These are phyloP conservation scores for Musa troglodytarum DNA, from an alignment of 176 grass and related monocot genomes.

Conservation along the genomic window DNA sequence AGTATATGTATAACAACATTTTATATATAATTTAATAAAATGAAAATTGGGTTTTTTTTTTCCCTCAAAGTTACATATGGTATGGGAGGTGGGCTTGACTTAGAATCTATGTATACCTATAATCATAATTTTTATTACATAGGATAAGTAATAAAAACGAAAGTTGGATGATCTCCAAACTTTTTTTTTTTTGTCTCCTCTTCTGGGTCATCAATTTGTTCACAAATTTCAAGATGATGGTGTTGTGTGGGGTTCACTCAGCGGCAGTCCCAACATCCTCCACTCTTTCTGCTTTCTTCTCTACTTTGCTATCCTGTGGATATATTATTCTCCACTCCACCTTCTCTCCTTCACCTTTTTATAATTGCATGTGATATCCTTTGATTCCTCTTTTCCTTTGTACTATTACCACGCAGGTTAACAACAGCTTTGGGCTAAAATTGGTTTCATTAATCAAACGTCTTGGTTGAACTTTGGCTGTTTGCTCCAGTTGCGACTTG, in stretches of 20 bases:
- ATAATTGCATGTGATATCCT: not conserved
- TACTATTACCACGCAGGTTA: not conserved
- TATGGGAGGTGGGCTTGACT: too few relatives aligned
- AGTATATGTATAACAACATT: too few relatives aligned
- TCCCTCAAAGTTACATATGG: too few relatives aligned
- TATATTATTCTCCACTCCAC: not conserved
- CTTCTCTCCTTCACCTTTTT: not conserved
- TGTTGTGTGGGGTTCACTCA: not conserved
- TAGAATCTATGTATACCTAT: not conserved
- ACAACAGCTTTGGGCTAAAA: too few relatives aligned
- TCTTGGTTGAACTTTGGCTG: too few relatives aligned
- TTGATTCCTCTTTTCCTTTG: not conserved
- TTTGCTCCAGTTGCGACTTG: too few relatives aligned
- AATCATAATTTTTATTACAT: too few relatives aligned
- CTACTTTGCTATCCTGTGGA: not conserved
- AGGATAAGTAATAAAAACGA: not conserved
- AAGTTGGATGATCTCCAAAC: not conserved
- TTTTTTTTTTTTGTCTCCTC: not conserved
- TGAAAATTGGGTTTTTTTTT: too few relatives aligned
- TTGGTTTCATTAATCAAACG: too few relatives aligned
- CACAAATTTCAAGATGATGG: not conserved
- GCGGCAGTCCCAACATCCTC: not conserved
- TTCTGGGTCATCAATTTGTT: not conserved
- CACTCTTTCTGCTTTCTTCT: not conserved
- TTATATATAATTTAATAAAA: too few relatives aligned